Conservation (phyloP, 2,329 filamentous ascomycete genomes). For the Aspergillus sp. region DNA sequence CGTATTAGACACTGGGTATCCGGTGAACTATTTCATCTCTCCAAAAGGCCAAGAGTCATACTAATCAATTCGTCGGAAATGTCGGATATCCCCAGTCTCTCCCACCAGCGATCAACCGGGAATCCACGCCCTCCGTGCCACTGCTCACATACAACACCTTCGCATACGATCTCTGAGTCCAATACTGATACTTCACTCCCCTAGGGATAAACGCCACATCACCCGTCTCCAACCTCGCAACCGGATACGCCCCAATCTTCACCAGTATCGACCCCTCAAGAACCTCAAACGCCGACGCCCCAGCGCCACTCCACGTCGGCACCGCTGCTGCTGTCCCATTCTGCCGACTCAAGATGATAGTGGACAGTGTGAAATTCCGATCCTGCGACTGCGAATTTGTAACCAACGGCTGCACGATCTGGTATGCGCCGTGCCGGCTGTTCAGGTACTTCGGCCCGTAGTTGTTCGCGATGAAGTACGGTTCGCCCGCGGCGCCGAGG, state of each 20-base stretch:
- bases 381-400: conserved; percentile 39
- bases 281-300: conserved; percentile 41
- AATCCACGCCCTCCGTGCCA: conserved; percentile 18
- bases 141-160: conserved; percentile 25
- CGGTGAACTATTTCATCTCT: no score
- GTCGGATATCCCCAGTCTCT: conserved; percentile 2
- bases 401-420: conserved; percentile 47
- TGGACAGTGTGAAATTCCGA: conserved; percentile 46
- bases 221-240: conserved; percentile 32
- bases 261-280: conserved; percentile 39
- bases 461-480: conserved; percentile 48
- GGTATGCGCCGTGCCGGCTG: conserved; percentile 37
- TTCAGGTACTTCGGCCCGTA: conserved; percentile 49
- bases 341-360: conserved; percentile 38
- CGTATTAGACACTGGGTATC: no score
- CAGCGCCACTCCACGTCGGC: conserved; percentile 23
- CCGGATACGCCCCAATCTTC: conserved; percentile 30
- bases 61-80: not conserved
- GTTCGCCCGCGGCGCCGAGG: conserved; percentile 33
- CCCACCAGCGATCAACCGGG: conserved; percentile 6
- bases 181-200: conserved; percentile 35
- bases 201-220: conserved; percentile 43
- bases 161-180: conserved; percentile 25
- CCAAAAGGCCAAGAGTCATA: no score
- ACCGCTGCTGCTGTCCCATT: conserved; percentile 13